phyloP scores from a whole-genome alignment of 345 rosid species.

The Mercurialis annua region DNA sequence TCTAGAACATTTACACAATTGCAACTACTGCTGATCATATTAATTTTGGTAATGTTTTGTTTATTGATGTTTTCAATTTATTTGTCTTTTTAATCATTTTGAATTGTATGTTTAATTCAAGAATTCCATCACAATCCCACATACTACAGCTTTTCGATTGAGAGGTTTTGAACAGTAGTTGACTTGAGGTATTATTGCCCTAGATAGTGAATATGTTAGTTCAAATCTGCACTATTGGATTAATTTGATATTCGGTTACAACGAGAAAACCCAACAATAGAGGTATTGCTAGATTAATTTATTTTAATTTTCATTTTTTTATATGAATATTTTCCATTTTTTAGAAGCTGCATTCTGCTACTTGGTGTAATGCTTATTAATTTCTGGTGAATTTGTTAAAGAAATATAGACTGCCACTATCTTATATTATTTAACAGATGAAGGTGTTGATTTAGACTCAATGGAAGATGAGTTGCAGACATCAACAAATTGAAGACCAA shows the following conservation, averaged over 20 bases:
- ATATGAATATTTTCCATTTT: neutral
- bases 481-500: slow-evolving; percentile 95
- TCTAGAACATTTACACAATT: too few relatives aligned
- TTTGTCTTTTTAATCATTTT: too few relatives aligned
- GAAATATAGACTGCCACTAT: slow-evolving; percentile 83
- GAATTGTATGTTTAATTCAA: too few relatives aligned
- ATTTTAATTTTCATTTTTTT: too few relatives aligned
- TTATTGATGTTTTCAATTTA: too few relatives aligned
- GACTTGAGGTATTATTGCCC: too few relatives aligned
- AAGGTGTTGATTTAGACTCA: slow-evolving; percentile 78
- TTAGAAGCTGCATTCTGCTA: neutral
- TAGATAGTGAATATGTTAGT: slow-evolving; percentile 98
- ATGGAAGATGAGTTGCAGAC: slow-evolving; percentile 95
- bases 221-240: slow-evolving; percentile 98
- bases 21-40: too few relatives aligned
- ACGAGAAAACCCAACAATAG: slow-evolving; percentile 94
- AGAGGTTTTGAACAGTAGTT: too few relatives aligned
- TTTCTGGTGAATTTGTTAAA: slow-evolving; percentile 19
- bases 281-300: slow-evolving; percentile 74
- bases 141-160: too few relatives aligned
- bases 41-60: too few relatives aligned
- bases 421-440: slow-evolving; percentile 91
- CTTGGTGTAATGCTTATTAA: slow-evolving; percentile 10
- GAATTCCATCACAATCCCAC: too few relatives aligned
- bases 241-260: slow-evolving; percentile 90